Conservation (phyloP, 2,329 filamentous ascomycete genomes). For the Davidsoniella virescens region DNA sequence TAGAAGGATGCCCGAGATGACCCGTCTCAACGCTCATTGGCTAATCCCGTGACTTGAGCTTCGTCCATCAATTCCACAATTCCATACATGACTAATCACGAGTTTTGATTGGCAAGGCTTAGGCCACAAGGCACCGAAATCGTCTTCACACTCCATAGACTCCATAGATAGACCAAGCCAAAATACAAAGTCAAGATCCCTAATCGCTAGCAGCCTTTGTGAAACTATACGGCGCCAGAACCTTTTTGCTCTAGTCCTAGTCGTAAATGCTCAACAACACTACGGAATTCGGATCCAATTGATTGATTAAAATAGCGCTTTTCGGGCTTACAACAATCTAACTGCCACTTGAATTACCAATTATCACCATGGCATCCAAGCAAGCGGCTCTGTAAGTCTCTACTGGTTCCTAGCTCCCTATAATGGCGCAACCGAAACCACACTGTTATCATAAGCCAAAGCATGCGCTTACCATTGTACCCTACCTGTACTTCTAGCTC, state of each 20-base stretch:
- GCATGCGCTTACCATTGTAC: neutral
- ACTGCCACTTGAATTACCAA: neutral
- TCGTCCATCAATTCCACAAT: neutral
- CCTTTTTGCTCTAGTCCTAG: neutral
- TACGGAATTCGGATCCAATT: neutral
- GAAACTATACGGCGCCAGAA: neutral
- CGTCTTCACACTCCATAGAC: slow-evolving; percentile 1
- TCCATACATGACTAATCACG: slow-evolving; percentile 9
- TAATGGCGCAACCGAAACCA: neutral
- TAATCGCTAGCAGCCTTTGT: neutral
- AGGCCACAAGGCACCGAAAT: slow-evolving; percentile 4
- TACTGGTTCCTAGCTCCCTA: neutral
- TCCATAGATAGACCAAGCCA: neutral
- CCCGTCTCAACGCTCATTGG: slow-evolving; percentile 11
- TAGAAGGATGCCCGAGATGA: slow-evolving; percentile 8
- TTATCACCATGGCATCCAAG: slow-evolving; percentile 26
- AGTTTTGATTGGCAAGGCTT: slow-evolving; percentile 10
- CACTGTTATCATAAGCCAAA: no score
- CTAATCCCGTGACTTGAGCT: neutral
- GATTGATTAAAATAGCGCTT: no score
- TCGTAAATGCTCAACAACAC: neutral
- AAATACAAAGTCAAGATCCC: neutral
- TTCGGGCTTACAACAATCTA: neutral
- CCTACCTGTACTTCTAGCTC: slow-evolving; percentile 28
- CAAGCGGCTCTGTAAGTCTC: slow-evolving; percentile 34